Conservation (phyloP, 1,139 yeast genomes). For the Blastobotrys petasosporus region DNA sequence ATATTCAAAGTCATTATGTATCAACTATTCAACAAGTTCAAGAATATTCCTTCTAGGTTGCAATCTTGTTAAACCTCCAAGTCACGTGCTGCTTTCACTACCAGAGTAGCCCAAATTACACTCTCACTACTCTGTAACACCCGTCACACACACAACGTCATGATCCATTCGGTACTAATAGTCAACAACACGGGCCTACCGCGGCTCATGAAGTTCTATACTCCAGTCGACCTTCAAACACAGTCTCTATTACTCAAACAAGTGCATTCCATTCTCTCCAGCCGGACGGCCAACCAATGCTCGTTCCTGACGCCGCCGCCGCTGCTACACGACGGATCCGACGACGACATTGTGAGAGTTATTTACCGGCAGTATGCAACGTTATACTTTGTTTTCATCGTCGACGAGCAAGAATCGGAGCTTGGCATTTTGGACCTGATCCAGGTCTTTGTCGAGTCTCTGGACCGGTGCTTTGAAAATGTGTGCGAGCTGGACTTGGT, state of each 20-base stretch:
- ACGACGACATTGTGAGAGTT: slow-evolving; percentile 74
- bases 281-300: slow-evolving; percentile 66
- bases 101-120: too few relatives aligned
- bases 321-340: slow-evolving; percentile 39
- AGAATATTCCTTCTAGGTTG: too few relatives aligned
- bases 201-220: slow-evolving; percentile 82
- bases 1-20: too few relatives aligned
- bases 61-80: too few relatives aligned
- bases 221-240: slow-evolving; percentile 77
- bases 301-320: slow-evolving; percentile 80
- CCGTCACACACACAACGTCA: slow-evolving; percentile 26
- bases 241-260: slow-evolving; percentile 70
- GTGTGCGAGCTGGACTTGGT: slow-evolving; percentile 95
- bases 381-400: slow-evolving; percentile 86
- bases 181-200: slow-evolving; percentile 94
- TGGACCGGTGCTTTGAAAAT: slow-evolving; percentile 86
- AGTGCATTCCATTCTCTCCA: slow-evolving; percentile 63
- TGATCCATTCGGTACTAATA: slow-evolving; percentile 88
- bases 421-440: slow-evolving; percentile 88
- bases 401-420: slow-evolving; percentile 93
- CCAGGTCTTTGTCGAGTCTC: slow-evolving; percentile 93
- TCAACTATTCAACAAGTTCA: too few relatives aligned
- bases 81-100: too few relatives aligned
- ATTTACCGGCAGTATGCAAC: slow-evolving; percentile 95
- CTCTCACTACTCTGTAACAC: too few relatives aligned